Conservation (phyloP, 768 basidiomycete genomes). For the Tylopilus plumbeoviolaceoides region DNA sequence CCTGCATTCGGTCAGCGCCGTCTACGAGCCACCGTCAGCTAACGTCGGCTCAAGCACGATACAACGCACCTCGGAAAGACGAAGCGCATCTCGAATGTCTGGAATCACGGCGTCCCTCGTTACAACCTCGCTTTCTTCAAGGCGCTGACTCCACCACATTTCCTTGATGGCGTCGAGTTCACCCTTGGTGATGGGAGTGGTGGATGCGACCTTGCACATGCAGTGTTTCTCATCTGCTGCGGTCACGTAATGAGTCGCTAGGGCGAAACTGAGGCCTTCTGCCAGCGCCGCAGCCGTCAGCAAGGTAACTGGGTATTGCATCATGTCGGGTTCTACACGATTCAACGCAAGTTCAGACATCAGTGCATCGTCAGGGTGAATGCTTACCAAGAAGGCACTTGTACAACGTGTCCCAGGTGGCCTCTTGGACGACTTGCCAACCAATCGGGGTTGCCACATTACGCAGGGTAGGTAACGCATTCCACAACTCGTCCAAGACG, state of each 20-base stretch:
- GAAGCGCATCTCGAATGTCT: slow-evolving; percentile 26
- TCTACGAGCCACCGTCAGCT: slow-evolving; percentile 14
- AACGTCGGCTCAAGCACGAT: too few species aligned
- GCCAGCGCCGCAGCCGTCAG: slow-evolving; percentile 52
- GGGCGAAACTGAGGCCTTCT: slow-evolving; percentile 38
- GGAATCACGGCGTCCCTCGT: slow-evolving; percentile 15
- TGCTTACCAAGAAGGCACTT: slow-evolving; percentile 36
- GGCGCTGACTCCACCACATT: slow-evolving; percentile 7
- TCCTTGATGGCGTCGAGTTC: neutral
- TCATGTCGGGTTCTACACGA: slow-evolving; percentile 46
- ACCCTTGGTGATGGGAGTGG: neutral
- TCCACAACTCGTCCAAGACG: slow-evolving; percentile 57
- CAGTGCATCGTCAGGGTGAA: neutral
- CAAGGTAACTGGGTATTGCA: slow-evolving; percentile 49
- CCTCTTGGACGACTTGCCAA: slow-evolving; percentile 44
- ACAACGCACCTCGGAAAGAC: slow-evolving; percentile 18
- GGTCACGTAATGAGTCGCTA: slow-evolving; percentile 36
- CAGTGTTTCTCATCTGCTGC: slow-evolving; percentile 19
- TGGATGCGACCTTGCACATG: neutral
- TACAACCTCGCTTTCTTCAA: slow-evolving; percentile 6
- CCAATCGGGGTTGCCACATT: slow-evolving; percentile 34
- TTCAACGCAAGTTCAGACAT: neutral
- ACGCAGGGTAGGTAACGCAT: slow-evolving; percentile 49
- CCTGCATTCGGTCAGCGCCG: slow-evolving; percentile 24
- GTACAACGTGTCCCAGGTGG: slow-evolving; percentile 51